Base-by-base conservation (phyloP, 345 rosid species). In the Bretschneidera sinensis region DNA sequence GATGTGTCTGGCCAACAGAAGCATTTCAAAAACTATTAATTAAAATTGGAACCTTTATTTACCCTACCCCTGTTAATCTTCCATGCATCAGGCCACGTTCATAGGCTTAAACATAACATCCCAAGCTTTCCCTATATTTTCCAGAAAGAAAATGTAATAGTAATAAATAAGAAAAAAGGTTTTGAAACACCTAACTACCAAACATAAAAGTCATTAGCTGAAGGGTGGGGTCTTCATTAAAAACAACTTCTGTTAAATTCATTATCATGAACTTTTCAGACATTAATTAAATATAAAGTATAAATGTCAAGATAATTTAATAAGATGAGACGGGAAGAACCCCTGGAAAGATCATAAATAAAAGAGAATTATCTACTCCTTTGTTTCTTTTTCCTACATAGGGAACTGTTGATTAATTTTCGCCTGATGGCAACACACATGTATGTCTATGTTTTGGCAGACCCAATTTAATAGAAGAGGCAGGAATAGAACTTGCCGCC, bases 401-500 rank as follows among this genome's bases (percentile, higher is more conserved):
- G 10, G 4, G 9, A 39, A 4, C 16, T 11, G 1, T 39, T 4
- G 1, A 4, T 11, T 7, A 39, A 5, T 39, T 39, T 39, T 1
- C 15, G 15, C 11, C 10, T 39, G n/a, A n/a, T 39, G 6, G 52
- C 52, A 48, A 48, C 13, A 14, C 49, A 45, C 33, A 55, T 50
- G n/a, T 60, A 54, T 51, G 48, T 47, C 54, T 59, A 63, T 53
- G 51, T 50, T 62, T 55, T 45, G 35, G 19, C 19, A 34, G 51
- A 43, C 8, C 48, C 6, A 6, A 6, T 35, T 35, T 35, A 35
- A 6, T 28, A 23, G 22, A 19, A 17, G 60, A 24, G 23, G 62
- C 31, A 48, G 52, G 47, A 51, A 63, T 28, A 55, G 60, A 61
- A 51, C 63, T 33, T 55, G 43, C 54, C 19, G 48, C 31, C 57